A percentile compares a stretch with the other conserved stretches of the same genome.
These are phyloP conservation scores for Colletotrichum sansevieriae DNA, from an alignment of 2,329 filamentous ascomycete species.

Conservation along the genomic window DNA sequence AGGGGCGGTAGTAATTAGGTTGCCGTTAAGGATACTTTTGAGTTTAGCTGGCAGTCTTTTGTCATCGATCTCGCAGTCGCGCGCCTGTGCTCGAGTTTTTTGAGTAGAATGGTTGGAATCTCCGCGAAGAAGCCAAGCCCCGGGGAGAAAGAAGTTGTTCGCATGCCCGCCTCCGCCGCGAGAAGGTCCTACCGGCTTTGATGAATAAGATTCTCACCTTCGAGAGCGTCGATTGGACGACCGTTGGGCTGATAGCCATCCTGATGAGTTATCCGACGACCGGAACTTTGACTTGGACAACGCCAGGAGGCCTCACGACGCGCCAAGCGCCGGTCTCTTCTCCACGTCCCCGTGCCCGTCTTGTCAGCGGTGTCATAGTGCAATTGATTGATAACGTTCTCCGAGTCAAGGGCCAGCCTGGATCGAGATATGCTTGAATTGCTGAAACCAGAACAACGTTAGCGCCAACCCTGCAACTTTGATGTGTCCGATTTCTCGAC, in stretches of 20 bases:
- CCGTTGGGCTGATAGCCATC: neutral
- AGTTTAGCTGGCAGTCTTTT: conserved; percentile 32
- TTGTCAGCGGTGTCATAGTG: neutral
- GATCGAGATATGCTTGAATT: conserved; percentile 35
- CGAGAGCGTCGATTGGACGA: conserved; percentile 1
- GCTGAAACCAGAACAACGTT: conserved; percentile 8
- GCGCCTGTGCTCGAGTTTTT: neutral
- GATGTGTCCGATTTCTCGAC: neutral
- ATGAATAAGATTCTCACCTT: neutral
- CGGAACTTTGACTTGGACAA: neutral
- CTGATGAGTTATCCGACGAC: neutral
- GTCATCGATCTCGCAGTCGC: conserved; percentile 19
- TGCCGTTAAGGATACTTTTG: conserved; percentile 23
- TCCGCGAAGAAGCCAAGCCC: neutral
- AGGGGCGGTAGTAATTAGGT: neutral
- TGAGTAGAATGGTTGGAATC: neutral
- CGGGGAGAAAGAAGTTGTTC: neutral
- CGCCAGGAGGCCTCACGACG: neutral
- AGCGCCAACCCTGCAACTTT: conserved; percentile 18
- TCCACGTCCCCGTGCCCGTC: neutral
- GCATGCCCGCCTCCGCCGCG: conserved; percentile 5
- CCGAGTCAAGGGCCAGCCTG: conserved; percentile 15
- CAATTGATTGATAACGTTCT: neutral
- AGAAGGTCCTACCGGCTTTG: conserved; percentile 15
- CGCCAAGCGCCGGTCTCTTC: neutral